Conservation (phyloP, 768 basidiomycete species). For the Boletus subparvulus region DNA sequence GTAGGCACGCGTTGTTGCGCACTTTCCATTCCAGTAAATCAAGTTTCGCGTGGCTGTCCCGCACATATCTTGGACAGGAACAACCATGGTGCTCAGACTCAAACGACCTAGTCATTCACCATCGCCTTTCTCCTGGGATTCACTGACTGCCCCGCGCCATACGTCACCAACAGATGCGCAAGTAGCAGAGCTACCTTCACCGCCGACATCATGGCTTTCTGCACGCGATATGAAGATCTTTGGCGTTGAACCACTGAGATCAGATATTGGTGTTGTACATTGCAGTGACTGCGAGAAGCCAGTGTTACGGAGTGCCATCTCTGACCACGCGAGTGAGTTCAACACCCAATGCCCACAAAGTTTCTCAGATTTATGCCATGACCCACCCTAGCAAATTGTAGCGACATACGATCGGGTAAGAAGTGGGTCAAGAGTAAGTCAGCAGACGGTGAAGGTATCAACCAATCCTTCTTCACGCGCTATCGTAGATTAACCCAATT, state of each 20-base stretch:
- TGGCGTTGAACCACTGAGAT: constrained; percentile 71
- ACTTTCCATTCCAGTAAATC: constrained; percentile 14
- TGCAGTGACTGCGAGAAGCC: constrained; percentile 85
- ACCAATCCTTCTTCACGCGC: neutral
- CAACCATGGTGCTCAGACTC: constrained; percentile 43
- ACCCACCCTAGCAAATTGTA: constrained; percentile 53
- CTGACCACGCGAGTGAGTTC: constrained; percentile 71
- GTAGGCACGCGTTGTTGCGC: too few relatives aligned
- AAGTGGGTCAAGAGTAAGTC: constrained; percentile 58
- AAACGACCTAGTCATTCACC: constrained; percentile 43
- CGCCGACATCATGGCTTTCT: constrained; percentile 83
- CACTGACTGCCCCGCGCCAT: constrained; percentile 31
- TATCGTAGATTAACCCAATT: constrained; percentile 4
- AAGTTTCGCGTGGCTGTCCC: neutral
- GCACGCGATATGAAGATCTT: constrained; percentile 88
- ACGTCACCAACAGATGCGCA: constrained; percentile 39
- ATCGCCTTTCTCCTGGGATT: constrained; percentile 66
- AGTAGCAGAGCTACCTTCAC: constrained; percentile 52
- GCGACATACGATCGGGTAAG: constrained; percentile 53
- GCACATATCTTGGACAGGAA: neutral
- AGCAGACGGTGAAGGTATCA: constrained; percentile 46
- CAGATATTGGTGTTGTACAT: constrained; percentile 63
- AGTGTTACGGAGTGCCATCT: constrained; percentile 68
- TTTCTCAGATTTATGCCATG: constrained; percentile 7
- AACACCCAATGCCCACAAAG: neutral